phyloP scores from a whole-genome alignment of 1,139 yeast genomes.

The Pneumocystis murina region DNA sequence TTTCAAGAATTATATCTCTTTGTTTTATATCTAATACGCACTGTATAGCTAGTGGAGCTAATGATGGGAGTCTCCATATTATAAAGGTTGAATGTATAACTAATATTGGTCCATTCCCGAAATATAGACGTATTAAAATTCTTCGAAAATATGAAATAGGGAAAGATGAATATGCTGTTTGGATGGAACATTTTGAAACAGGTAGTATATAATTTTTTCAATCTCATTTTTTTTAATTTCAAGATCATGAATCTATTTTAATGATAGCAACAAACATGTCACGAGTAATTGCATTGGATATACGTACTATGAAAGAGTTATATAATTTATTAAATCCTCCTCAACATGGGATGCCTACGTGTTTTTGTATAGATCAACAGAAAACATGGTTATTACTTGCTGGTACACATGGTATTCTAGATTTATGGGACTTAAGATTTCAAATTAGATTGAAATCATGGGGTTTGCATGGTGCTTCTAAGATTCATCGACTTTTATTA shows the following conservation, averaged over 20 bases:
- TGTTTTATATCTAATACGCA: conserved; percentile 45
- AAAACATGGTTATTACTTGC: conserved; percentile 58
- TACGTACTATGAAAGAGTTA: conserved; percentile 39
- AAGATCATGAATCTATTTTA: conserved; percentile 15
- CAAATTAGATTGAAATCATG: conserved; percentile 45
- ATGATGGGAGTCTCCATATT: conserved; percentile 46
- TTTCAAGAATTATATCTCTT: conserved; percentile 20
- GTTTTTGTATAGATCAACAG: conserved; percentile 42
- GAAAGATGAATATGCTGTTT: conserved; percentile 30
- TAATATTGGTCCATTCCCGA: conserved; percentile 21
- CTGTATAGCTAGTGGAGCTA: conserved; percentile 53
- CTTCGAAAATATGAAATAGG: conserved; percentile 33
- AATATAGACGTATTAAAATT: conserved; percentile 26
- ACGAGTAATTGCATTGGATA: conserved; percentile 41
- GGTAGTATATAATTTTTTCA: background rate
- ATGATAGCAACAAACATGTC: conserved; percentile 42
- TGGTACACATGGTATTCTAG: conserved; percentile 55
- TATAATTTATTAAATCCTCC: conserved; percentile 40
- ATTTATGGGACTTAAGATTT: conserved; percentile 73
- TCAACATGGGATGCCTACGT: conserved; percentile 48
- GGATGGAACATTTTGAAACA: conserved; percentile 25
- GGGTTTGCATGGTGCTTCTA: conserved; percentile 36
- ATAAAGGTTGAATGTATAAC: conserved; percentile 40
- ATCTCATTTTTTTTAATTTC: conserved; percentile 20
- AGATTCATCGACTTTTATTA: conserved; percentile 33